Evolutionary conservation across 2,329 filamentous ascomycete genomes (phyloP), one percentile per base, ranked within the genome.

Genomic region (Monosporascus sp.): DNA sequence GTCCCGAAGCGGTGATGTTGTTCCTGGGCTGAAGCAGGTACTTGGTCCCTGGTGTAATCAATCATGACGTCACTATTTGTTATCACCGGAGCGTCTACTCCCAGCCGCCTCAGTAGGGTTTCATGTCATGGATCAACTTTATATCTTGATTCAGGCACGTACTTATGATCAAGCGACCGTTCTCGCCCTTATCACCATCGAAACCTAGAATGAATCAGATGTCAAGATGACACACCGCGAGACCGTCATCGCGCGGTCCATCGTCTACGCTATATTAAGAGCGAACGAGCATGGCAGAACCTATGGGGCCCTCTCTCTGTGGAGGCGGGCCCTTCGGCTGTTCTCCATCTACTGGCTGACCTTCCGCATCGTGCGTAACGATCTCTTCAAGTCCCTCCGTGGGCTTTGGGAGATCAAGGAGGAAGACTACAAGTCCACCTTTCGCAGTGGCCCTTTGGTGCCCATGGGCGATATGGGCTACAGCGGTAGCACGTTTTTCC

Each of bases 401-500:
- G 56, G 56, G 6, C 67, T 72, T 19, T 85, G 83, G 81, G 55
- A 71, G 5, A 75, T 84, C 36, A 68, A 77, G 24, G 78, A 83
- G 54, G 71, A 77, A 11, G 77, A 78, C 22, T 86, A 85, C 57
- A 71, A 67, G 14, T 73, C 74, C 27, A 82, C 76, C 57, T 85
- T 86, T 60, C 70, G 71, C 5, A 69, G 65, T 34, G 67, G 71
- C 22, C 67, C 73, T 0, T 70, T 90, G 34, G 69, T 78, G 2
- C 68, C 84, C 1, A 79, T 87, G 56, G 86, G 85, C 1, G 85
- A 90, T 63, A 76, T 91, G 69, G 87, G 87, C 3, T 89, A 88
- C 65, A 88, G 85, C 27, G 88, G 88, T 48, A 90, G 86, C 71
- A 88, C 87, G 0, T 91, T 91, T 70, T 90, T 88, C 69, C 79